Conservation (phyloP, 306 rosid genomes). For the Acacia confusa region DNA sequence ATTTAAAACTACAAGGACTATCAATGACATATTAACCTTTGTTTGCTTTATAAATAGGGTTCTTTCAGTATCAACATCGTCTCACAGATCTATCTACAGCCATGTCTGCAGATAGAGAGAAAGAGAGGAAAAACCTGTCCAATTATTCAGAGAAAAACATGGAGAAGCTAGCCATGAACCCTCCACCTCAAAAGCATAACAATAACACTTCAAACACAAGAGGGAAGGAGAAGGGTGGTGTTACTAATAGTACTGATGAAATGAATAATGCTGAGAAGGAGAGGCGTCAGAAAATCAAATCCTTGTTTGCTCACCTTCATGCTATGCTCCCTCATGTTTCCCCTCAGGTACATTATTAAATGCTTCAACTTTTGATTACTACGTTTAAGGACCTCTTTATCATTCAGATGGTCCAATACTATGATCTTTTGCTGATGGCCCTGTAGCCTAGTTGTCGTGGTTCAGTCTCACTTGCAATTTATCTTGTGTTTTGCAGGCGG, state of each 20-base stretch:
- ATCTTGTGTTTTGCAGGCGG: not conserved
- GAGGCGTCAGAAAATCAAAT: not conserved
- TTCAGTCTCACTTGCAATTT: no score
- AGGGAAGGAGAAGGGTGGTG: not conserved
- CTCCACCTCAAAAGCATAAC: no score
- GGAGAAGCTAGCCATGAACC: no score
- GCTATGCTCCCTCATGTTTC: not conserved
- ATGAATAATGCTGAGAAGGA: slow-evolving; percentile 24
- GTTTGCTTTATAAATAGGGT: slow-evolving; percentile 41
- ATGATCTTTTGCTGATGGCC: not conserved
- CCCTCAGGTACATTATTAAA: not conserved
- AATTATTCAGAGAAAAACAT: not conserved
- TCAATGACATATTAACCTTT: no score
- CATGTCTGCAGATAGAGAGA: not conserved
- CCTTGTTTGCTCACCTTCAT: not conserved
- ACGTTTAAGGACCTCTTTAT: not conserved
- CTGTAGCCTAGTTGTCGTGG: no score
- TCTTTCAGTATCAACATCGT: slow-evolving; percentile 14
- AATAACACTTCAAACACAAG: not conserved
- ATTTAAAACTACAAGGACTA: no score
- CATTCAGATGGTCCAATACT: not conserved
- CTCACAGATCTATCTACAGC: not conserved
- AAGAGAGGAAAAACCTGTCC: not conserved
- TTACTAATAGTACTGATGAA: no score
- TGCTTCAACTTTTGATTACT: not conserved